A percentile compares a stretch with the other conserved stretches of the same genome.
Evolutionary conservation across 2,329 filamentous ascomycete genomes (phyloP).

Genomic region (Colletotrichum lentis): DNA sequence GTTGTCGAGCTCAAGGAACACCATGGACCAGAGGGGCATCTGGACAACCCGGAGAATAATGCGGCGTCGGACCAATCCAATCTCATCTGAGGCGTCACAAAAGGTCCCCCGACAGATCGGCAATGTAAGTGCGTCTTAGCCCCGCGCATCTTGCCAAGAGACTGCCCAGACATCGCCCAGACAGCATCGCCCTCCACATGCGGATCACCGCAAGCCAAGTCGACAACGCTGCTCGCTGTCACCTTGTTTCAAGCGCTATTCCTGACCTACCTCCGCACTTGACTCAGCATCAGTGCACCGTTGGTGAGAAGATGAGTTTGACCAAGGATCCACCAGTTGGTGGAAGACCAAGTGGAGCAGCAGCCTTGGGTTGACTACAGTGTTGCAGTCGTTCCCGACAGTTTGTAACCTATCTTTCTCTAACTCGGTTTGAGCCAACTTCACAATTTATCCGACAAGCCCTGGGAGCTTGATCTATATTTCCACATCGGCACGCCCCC

Average conservation of each 20-base stretch:
- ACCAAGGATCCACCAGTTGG: conserved; percentile 33
- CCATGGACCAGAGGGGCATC: conserved; percentile 14
- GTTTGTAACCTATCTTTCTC: conserved; percentile 16
- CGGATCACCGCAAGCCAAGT: conserved; percentile 35
- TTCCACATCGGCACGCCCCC: conserved; percentile 19
- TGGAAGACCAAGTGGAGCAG: conserved; percentile 1
- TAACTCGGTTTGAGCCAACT: conserved; percentile 21
- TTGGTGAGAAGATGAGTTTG: conserved; percentile 36
- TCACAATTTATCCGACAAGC: conserved; percentile 31
- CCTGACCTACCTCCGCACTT: conserved; percentile 33
- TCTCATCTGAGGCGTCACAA: conserved; percentile 24
- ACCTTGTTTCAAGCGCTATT: conserved; percentile 40
- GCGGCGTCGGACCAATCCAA: conserved; percentile 36
- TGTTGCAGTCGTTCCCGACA: conserved; percentile 30
- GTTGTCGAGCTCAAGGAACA: conserved; percentile 28
- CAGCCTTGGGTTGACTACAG: conserved; percentile 15
- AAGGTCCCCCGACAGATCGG: conserved; percentile 33
- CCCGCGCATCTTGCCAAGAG: conserved; percentile 39
- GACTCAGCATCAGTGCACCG: conserved; percentile 30
- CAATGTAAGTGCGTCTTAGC: conserved; percentile 38
- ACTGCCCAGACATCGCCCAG: conserved; percentile 37
- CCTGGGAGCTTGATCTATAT: conserved; percentile 18
- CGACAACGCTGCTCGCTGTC: conserved; percentile 37
- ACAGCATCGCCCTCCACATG: conserved; percentile 35
- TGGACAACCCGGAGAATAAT: conserved; percentile 35